Evolutionary conservation across 2,329 filamentous ascomycete species (phyloP), one percentile per base, ranked within the genome.

Genomic region (Phialophora tarda): DNA sequence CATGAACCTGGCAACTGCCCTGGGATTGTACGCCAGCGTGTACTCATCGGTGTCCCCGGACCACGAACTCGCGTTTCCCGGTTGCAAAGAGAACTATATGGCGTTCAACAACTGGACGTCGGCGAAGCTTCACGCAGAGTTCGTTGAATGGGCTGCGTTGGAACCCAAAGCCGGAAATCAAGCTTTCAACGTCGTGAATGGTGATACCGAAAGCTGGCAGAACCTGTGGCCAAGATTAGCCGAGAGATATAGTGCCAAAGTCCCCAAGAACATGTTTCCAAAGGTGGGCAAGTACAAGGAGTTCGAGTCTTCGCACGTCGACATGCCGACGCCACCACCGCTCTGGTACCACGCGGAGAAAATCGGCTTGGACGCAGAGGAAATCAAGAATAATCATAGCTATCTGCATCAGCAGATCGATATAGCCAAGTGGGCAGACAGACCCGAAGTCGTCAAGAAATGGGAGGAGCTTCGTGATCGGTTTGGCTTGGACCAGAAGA

Each of bases 1-100:
- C 64, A 81, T 81, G 75, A 83, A 82, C 68, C 72, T 79, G 7
- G 76, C 77, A 17, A 75, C 78, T 1, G 74, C 77, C 2, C 64
- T 81, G 2, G 81, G 76, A 0, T 70, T 83, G n/a, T 83, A 82
- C 70, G 74, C 71, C 38, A 66, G 72, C 2, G 68, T 75, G 23
- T 60, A 38, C 17, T 44, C 58, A 1, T 30, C 41, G 7, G 17
- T 61, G 47, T 41, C 34, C 2, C 44, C 44, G 24, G 58, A 50
- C 6, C 54, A 57, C 54, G 54, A 41, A 41, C 34, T 41, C 34
- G 34, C 34, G 12, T 41, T 41, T 41, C 34, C 34, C 34, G 34
- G 34, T 11, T 41, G 34, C 34, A 41, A 41, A 17, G 34, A 41
- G 34, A 41, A 41, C 34, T 41, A 41, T 17, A 41, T 41, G 34